Evolutionary conservation across 495 filamentous ascomycete species (phyloP).

Genomic region (Tricharina praecox): DNA sequence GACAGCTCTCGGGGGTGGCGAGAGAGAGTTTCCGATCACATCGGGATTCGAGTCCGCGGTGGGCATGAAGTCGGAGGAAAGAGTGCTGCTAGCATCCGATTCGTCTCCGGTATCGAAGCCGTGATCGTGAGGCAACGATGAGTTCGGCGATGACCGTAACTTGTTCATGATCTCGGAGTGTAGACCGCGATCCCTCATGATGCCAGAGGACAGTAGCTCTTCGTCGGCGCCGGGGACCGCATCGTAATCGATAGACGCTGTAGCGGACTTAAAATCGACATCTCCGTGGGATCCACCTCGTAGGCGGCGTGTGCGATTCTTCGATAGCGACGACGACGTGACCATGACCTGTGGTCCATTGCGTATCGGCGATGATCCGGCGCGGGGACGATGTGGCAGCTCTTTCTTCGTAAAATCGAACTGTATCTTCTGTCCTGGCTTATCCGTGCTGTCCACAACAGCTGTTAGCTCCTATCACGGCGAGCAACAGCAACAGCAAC

Average conservation of each 20-base stretch:
- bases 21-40: conserved; percentile 24
- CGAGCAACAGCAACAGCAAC: neutral
- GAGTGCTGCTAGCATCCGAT: conserved; percentile 40
- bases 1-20: conserved; percentile 32
- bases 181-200: conserved; percentile 17
- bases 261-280: conserved; percentile 22
- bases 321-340: conserved; percentile 37
- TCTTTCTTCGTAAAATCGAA: conserved; percentile 72
- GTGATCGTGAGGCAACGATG: conserved; percentile 19
- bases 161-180: conserved; percentile 20
- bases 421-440: conserved; percentile 38
- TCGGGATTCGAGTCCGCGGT: conserved; percentile 39
- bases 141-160: conserved; percentile 23
- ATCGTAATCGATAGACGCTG: conserved; percentile 13
- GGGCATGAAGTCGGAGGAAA: conserved; percentile 53
- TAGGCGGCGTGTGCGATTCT: conserved; percentile 19
- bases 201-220: conserved; percentile 22
- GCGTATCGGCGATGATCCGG: conserved; percentile 73
- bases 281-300: conserved; percentile 25
- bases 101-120: conserved; percentile 48
- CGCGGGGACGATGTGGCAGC: conserved; percentile 72
- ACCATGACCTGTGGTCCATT: conserved; percentile 38
- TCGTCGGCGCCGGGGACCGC: conserved; percentile 20
- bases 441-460: conserved; percentile 30
- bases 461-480: conserved; percentile 23